phyloP scores from a whole-genome alignment of 2,329 filamentous ascomycete genomes.

The Coccinonectria pachysandricola region DNA sequence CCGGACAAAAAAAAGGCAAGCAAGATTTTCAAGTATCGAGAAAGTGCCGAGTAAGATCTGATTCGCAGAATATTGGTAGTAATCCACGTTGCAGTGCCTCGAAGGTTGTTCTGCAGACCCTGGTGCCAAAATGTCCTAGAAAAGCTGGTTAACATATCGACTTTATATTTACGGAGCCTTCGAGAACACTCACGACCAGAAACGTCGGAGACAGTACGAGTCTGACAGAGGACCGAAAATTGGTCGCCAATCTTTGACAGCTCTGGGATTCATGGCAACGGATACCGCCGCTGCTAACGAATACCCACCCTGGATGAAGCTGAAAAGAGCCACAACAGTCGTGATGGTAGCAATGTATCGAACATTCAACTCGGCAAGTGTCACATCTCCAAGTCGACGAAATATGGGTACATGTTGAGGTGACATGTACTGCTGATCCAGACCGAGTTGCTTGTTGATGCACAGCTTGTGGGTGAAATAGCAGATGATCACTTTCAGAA shows the following conservation, averaged over 20 bases:
- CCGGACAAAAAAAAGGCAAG: conserved; percentile 10
- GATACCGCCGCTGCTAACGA: conserved; percentile 8
- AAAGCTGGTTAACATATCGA: conserved; percentile 1
- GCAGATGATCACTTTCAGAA: conserved; percentile 8
- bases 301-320: conserved; percentile 13
- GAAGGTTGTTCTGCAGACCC: conserved; percentile 11
- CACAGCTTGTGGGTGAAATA: conserved; percentile 9
- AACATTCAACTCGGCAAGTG: conserved; percentile 7
- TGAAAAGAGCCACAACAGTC: conserved; percentile 12
- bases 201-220: conserved; percentile 9
- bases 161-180: neutral
- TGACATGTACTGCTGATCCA: conserved; percentile 9
- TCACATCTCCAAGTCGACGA: conserved; percentile 6
- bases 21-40: conserved; percentile 9
- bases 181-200: conserved; percentile 11
- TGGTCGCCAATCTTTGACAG: conserved; percentile 10
- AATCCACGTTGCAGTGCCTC: conserved; percentile 11
- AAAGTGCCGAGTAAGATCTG: conserved; percentile 6
- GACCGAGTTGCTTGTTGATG: conserved; percentile 8
- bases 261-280: conserved; percentile 5
- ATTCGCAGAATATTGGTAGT: conserved; percentile 7
- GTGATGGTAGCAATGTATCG: conserved; percentile 11
- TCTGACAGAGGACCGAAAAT: conserved; percentile 9
- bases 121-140: conserved; percentile 12
- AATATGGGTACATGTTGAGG: conserved; percentile 7